Evolutionary conservation across 1,284 basidiomycete species (phyloP).

Genomic region (Xerocomus cyaneibrunnescens): DNA sequence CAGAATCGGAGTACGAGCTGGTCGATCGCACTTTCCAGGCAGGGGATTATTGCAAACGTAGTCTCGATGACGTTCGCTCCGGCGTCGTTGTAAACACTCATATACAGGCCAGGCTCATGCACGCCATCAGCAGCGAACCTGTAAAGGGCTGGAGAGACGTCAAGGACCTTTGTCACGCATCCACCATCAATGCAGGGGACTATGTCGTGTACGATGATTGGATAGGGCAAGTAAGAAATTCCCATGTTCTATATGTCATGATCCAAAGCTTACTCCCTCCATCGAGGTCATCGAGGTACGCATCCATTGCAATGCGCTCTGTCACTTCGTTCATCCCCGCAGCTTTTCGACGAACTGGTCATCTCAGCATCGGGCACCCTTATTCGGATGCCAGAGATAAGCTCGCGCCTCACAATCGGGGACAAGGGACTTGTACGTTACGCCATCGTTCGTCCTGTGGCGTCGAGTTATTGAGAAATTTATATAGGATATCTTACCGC

Average conservation of each 20-base stretch:
- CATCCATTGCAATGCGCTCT: neutral
- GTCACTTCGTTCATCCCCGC: slow-evolving; percentile 11
- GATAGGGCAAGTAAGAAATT: slow-evolving; percentile 76
- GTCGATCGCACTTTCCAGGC: slow-evolving; percentile 78
- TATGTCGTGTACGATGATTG: slow-evolving; percentile 83
- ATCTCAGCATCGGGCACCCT: slow-evolving; percentile 61
- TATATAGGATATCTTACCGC: slow-evolving; percentile 64
- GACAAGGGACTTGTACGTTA: slow-evolving; percentile 64
- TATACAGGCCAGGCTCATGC: slow-evolving; percentile 67
- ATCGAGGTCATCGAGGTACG: slow-evolving; percentile 50
- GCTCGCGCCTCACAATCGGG: slow-evolving; percentile 67
- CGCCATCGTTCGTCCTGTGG: neutral
- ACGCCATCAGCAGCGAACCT: slow-evolving; percentile 67
- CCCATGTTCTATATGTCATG: slow-evolving; percentile 4
- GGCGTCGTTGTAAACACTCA: slow-evolving; percentile 70
- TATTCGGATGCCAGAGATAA: slow-evolving; percentile 73
- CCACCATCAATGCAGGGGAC: slow-evolving; percentile 73
- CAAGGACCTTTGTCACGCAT: slow-evolving; percentile 57
- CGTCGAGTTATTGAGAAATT: slow-evolving; percentile 4
- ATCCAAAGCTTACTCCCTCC: slow-evolving; percentile 12
- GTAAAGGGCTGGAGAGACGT: slow-evolving; percentile 65
- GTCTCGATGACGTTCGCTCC: slow-evolving; percentile 69
- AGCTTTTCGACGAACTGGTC: slow-evolving; percentile 86
- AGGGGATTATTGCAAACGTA: slow-evolving; percentile 85
- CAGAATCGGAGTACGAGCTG: slow-evolving; percentile 68